Evolutionary conservation across 306 rosid species (phyloP), one percentile per base, ranked within the genome.

Genomic region (Sechiopsis laciniata): DNA sequence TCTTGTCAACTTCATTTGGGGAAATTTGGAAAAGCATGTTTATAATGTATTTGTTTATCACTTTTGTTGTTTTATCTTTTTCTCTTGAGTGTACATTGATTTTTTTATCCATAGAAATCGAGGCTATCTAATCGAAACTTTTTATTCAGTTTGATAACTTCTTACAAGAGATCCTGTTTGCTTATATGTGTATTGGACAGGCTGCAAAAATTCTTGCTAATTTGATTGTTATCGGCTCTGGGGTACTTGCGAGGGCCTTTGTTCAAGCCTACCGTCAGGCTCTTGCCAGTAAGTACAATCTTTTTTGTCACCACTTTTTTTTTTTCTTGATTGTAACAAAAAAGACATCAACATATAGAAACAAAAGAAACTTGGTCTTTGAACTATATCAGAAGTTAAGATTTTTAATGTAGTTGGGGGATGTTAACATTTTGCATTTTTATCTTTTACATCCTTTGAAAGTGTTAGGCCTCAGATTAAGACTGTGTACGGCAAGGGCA

Each of bases 231-330:
- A 84, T 87, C 89, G 96, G 97, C 5, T 88, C 92, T 63, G 87
- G 89, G 68, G 84, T 90, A 69, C 74, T 92, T 84, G 95, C 85
- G 19, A 85, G 88, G 83, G 97, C 95, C 71, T 75, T 92, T 35
- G 82, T 84, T 71, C 92, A 85, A 76, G 97, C 96, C 46, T 92
- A 90, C 78, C 97, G 89, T 80, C 92, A 90, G 80, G 97, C 96
- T 0, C 85, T 92, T 76, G 12, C 87, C 8, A 89, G 97, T 92
- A 84, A 84, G 92, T 70, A 46, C 46, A 7, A 78, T 70, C 61
- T 70, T 64, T 35, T 16, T 35, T 40, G n/a, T 10, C 9, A 40
- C 52, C 21, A 19, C 9, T 32, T 7, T 7, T 62, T 62, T 37
- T 8, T 17, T 2, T 12, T 35, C 37, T 46, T 8, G 26, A 17